Evolutionary conservation across 2,329 filamentous ascomycete genomes (phyloP).

Genomic region (Exophiala oligosperma): DNA sequence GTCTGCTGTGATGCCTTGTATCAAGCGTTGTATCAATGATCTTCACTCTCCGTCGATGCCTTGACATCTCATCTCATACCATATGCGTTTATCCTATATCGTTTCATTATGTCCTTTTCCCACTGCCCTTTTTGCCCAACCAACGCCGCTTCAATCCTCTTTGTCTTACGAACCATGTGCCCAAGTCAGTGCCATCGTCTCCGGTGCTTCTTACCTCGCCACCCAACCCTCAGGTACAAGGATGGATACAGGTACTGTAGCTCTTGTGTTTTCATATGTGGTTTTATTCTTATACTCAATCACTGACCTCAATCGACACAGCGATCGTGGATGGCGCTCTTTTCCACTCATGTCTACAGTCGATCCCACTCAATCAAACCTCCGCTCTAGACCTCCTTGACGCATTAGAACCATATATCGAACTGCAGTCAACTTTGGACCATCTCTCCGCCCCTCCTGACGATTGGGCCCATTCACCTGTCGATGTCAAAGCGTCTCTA

Average conservation of each 20-base stretch:
- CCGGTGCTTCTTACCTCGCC: constrained; percentile 10
- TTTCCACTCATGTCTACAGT: constrained; percentile 14
- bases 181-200: constrained; percentile 3
- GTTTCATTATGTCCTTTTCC: neutral
- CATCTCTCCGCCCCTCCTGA: constrained; percentile 53
- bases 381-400: constrained; percentile 9
- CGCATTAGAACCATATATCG: constrained; percentile 37
- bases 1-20: too few species aligned
- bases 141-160: neutral
- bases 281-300: too few species aligned
- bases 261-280: too few species aligned
- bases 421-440: constrained; percentile 50
- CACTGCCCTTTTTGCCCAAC: neutral
- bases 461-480: constrained; percentile 49
- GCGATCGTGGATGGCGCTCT: constrained; percentile 2
- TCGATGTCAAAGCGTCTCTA: constrained; percentile 51
- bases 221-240: neutral
- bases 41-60: too few species aligned
- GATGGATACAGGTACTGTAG: neutral
- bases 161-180: constrained; percentile 11
- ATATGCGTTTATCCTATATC: neutral
- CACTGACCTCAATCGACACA: neutral
- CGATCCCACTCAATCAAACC: constrained; percentile 8
- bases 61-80: neutral
- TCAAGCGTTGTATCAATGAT: too few species aligned